Conservation (phyloP, 2,329 filamentous ascomycete genomes). For the Incumbomyces lentus region DNA sequence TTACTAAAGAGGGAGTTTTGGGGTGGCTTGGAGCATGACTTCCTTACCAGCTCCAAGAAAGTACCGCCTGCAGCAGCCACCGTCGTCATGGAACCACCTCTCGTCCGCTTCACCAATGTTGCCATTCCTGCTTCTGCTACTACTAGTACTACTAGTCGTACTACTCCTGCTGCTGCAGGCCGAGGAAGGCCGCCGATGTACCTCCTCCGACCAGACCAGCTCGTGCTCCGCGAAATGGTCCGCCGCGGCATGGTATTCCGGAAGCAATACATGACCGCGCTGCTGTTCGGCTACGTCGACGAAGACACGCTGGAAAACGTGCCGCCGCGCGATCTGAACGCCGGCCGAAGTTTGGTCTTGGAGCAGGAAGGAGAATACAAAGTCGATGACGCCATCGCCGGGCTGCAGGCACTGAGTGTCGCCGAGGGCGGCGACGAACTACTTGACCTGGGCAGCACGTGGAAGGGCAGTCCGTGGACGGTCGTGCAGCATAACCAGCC, state of each 20-base stretch:
- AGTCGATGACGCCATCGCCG: slow-evolving; percentile 17
- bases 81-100: no score
- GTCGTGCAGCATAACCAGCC: slow-evolving; percentile 10
- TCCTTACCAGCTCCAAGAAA: not conserved
- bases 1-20: slow-evolving; percentile 46
- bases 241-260: slow-evolving; percentile 15
- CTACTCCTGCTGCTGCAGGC: not conserved
- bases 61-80: not conserved
- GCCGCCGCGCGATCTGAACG: slow-evolving; percentile 34
- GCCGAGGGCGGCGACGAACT: slow-evolving; percentile 17
- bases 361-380: slow-evolving; percentile 17
- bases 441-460: slow-evolving; percentile 14
- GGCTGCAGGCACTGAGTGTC: slow-evolving; percentile 14
- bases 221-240: slow-evolving; percentile 21
- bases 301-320: slow-evolving; percentile 42
- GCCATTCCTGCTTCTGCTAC: no score
- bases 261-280: slow-evolving; percentile 15
- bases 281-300: slow-evolving; percentile 51
- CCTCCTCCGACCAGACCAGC: slow-evolving; percentile 22
- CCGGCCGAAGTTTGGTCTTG: slow-evolving; percentile 9
- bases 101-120: no score
- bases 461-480: slow-evolving; percentile 11
- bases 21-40: slow-evolving; percentile 28
- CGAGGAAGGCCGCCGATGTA: slow-evolving; percentile 1
- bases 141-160: not conserved